These are phyloP conservation scores for Marchantia paleacea DNA, from an alignment of 225 moss, liverwort and hornwort species.

Conservation along the genomic window DNA sequence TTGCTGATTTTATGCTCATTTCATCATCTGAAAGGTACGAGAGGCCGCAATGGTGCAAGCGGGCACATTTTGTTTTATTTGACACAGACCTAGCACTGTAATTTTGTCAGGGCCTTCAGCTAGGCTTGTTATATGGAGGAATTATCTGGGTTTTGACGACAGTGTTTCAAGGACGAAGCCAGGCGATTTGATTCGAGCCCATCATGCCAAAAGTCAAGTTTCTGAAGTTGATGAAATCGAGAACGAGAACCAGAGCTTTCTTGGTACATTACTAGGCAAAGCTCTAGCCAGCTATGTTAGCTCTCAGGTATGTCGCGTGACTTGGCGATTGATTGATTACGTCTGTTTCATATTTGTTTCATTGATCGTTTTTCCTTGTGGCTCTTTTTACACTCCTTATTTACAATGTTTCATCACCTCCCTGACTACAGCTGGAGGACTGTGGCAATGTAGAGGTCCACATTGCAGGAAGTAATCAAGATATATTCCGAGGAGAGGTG, in stretches of 20 bases:
- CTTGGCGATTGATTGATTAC: background rate
- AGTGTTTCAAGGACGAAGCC: slow-evolving; percentile 14
- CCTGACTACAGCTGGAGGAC: slow-evolving; percentile 22
- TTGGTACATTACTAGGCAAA: slow-evolving; percentile 28
- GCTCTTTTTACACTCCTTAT: too few relatives aligned
- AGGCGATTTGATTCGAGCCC: slow-evolving; percentile 31
- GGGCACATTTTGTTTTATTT: background rate
- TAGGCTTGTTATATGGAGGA: slow-evolving; percentile 35
- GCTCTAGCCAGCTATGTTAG: slow-evolving; percentile 32
- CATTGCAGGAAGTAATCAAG: slow-evolving; percentile 27
- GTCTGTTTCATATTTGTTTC: too few relatives aligned
- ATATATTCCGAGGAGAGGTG: slow-evolving; percentile 31
- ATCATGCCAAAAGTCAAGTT: slow-evolving; percentile 5
- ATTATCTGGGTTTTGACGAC: slow-evolving; percentile 31
- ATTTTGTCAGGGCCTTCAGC: slow-evolving; percentile 28
- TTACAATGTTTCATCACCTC: background rate
- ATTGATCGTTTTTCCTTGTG: too few relatives aligned
- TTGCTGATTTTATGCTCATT: background rate
- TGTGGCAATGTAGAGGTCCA: slow-evolving; percentile 26
- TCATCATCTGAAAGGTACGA: background rate
- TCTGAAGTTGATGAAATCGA: slow-evolving; percentile 27
- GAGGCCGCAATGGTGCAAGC: background rate
- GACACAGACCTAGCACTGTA: background rate
- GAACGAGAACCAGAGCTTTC: slow-evolving; percentile 30
- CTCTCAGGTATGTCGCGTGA: slow-evolving; percentile 26